Percentiles rank a stretch among this genome's conserved stretches.
Evolutionary conservation across 331 rosid species (phyloP).

Genomic region (Quercus tomentella): DNA sequence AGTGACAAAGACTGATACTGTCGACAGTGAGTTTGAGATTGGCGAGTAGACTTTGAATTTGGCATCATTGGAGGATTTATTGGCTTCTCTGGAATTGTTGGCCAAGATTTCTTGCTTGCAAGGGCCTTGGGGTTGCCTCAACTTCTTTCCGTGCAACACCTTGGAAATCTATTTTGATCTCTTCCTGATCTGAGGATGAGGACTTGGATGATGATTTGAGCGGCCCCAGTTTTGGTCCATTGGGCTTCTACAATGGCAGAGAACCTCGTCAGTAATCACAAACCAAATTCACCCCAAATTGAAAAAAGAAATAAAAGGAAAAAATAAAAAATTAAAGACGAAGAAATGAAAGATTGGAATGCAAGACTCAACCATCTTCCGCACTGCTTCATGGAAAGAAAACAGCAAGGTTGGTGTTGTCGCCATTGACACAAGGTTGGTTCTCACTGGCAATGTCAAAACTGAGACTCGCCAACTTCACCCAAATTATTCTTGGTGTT

Average conservation of each 20-base stretch:
- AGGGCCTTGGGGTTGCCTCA: slow-evolving; percentile 87
- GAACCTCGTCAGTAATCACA: slow-evolving; percentile 19
- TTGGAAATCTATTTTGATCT: slow-evolving; percentile 90
- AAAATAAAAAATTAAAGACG: background rate
- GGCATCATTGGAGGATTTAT: slow-evolving; percentile 47
- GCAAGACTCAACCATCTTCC: slow-evolving; percentile 74
- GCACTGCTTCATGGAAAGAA: slow-evolving; percentile 61
- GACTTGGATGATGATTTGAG: slow-evolving; percentile 59
- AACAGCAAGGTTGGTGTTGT: slow-evolving; percentile 68
- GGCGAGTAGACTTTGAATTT: slow-evolving; percentile 82
- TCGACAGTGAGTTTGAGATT: slow-evolving; percentile 57
- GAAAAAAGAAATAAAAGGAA: background rate
- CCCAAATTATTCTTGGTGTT: too few relatives aligned
- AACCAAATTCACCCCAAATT: background rate
- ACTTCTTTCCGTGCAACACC: slow-evolving; percentile 89
- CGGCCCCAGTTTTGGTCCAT: slow-evolving; percentile 65
- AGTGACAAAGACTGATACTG: slow-evolving; percentile 17
- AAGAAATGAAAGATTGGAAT: slow-evolving; percentile 3
- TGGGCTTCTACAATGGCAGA: slow-evolving; percentile 57
- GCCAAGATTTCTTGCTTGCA: slow-evolving; percentile 57
- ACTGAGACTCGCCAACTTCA: slow-evolving; percentile 35
- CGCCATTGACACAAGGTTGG: slow-evolving; percentile 22
- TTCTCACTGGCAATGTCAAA: slow-evolving; percentile 70
- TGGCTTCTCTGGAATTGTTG: slow-evolving; percentile 47
- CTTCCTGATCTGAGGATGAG: slow-evolving; percentile 65